Conservation (phyloP, 164 flowering plant genomes). For the Aristolochia fimbriata region DNA sequence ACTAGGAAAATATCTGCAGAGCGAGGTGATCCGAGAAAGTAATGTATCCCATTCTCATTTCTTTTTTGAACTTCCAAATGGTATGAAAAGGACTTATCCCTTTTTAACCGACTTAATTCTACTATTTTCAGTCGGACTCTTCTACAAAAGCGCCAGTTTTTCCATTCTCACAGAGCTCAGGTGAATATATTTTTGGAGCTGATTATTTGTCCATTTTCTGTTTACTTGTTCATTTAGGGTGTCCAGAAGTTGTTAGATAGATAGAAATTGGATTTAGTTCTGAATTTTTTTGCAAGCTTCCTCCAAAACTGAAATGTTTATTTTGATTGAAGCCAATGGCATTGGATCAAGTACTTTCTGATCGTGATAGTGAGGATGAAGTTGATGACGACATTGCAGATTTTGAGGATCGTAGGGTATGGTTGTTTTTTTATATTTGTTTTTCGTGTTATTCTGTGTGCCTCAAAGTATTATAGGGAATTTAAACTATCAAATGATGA, state of each 20-base stretch:
- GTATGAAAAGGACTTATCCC: background rate
- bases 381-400: slow-evolving; percentile 97
- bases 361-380: slow-evolving; percentile 94
- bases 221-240: background rate
- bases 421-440: slow-evolving; percentile 4
- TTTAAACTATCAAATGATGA: too few species aligned
- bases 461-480: background rate
- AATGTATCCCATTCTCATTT: slow-evolving; percentile 17
- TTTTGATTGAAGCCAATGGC: slow-evolving; percentile 74
- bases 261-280: background rate
- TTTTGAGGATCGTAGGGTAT: slow-evolving; percentile 94
- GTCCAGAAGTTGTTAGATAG: background rate
- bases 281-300: background rate
- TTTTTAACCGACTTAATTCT: background rate
- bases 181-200: slow-evolving; percentile 20
- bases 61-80: background rate
- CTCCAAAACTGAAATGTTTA: slow-evolving; percentile 2
- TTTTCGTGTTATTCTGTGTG: background rate
- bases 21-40: slow-evolving; percentile 77
- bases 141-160: slow-evolving; percentile 81
- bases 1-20: slow-evolving; percentile 64
- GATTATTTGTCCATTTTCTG: background rate
- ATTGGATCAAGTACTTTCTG: slow-evolving; percentile 74
- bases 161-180: slow-evolving; percentile 98
- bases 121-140: slow-evolving; percentile 52